Evolutionary conservation across 1,284 basidiomycete genomes (phyloP), one percentile per base, ranked within the genome.

Genomic region (Calocybe gambosa): DNA sequence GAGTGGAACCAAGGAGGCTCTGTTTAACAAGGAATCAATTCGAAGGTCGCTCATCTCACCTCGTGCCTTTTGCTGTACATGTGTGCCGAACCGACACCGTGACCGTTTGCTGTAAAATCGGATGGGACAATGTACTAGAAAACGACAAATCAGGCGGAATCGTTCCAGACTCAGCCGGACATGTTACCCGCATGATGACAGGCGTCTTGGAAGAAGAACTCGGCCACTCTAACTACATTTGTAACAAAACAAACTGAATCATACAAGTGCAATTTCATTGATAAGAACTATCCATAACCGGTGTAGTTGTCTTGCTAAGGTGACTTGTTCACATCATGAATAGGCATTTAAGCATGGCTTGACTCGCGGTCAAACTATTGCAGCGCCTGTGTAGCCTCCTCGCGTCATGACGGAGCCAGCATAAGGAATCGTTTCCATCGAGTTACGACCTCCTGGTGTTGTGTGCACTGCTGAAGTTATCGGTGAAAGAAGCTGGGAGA

Each of bases 341-440:
- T 29, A 29, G 5, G 9, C 28, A 29, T 5, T 29, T 10, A 29
- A 10, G 9, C 10, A 29, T 29, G 10, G 28, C 3, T 29, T 29
- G 21, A 23, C 13, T 29, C 28, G 28, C 9, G 28, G 4, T 53
- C 42, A 56, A 35, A 56, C 46, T 16, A 54, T 52, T 12, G 55
- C 47, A 43, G 43, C 52, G 33, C 50, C 50, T 33, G 45, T 47
- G 29, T 52, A 54, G 13, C 23, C 43, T 13, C 50, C 52, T 12
- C 47, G 45, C 3, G 51, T 43, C 6, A 50, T 13, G 38, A 46
- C 49, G 10, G 47, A 51, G 10, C 43, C 45, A 18, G 38, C 41
- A 20, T 54, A 52, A 16, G 48, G 50, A 36, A 52, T 29, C 26
- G 52, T 57, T 39, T 53, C 55, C 38, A 50, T 26, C 4, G 55